Percentiles rank a stretch among this genome's conserved stretches.
phyloP scores from a whole-genome alignment of 768 basidiomycete species.

The Harrya chromipes region DNA sequence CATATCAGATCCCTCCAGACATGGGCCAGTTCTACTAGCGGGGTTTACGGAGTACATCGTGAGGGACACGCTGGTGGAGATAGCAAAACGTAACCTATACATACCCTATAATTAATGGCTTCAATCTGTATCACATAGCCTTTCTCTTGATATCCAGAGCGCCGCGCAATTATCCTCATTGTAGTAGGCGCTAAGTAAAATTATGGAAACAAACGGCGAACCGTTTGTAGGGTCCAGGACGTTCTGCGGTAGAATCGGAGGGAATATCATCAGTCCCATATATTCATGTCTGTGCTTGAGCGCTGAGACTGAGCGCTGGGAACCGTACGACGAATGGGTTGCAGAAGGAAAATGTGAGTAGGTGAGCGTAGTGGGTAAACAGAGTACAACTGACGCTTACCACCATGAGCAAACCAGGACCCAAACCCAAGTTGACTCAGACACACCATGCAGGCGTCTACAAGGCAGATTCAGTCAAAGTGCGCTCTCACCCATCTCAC shows the following conservation, averaged over 20 bases:
- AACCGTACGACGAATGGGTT: not conserved
- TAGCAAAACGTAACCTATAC: too few species aligned
- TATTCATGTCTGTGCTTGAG: too few species aligned
- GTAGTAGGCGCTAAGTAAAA: not conserved
- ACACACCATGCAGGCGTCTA: slow-evolving; percentile 57
- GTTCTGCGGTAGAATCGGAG: too few species aligned
- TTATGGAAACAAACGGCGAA: too few species aligned
- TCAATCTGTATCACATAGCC: too few species aligned
- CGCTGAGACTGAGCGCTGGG: not conserved
- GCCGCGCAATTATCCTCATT: not conserved
- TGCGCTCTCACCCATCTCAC: slow-evolving; percentile 26
- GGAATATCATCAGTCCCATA: too few species aligned
- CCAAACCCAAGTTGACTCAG: slow-evolving; percentile 46
- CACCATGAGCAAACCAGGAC: slow-evolving; percentile 40
- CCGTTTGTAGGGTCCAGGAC: too few species aligned
- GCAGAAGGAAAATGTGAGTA: too few species aligned
- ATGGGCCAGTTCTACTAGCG: slow-evolving; percentile 7
- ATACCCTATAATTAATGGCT: too few species aligned
- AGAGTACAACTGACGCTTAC: not conserved
- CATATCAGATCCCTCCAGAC: slow-evolving; percentile 1
- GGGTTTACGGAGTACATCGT: too few species aligned
- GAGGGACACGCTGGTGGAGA: too few species aligned
- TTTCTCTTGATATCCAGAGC: not conserved
- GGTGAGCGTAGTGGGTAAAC: not conserved
- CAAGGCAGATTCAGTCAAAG: slow-evolving; percentile 63